A percentile compares a stretch with the other conserved stretches of the same genome.
These are phyloP conservation scores for Coelastrella sp. DNA, from an alignment of 139 green algal species.

Conservation along the genomic window DNA sequence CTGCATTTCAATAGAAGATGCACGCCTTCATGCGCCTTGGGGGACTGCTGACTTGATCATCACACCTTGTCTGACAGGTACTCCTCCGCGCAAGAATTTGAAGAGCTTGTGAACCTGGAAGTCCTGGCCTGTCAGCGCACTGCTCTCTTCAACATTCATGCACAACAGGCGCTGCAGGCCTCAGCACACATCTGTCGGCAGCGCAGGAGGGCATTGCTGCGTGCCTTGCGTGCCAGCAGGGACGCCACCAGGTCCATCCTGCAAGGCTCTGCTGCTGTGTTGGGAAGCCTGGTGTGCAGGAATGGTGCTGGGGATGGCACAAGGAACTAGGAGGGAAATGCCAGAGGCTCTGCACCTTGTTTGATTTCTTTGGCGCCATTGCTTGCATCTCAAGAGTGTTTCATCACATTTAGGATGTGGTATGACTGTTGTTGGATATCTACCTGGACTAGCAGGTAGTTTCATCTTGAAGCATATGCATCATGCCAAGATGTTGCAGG, in stretches of 20 bases:
- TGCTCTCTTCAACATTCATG: neutral
- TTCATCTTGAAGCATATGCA: too few relatives aligned
- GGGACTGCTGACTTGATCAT: neutral
- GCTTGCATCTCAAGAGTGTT: too few relatives aligned
- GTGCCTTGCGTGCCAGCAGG: neutral
- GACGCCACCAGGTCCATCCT: neutral
- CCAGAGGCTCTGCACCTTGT: too few relatives aligned
- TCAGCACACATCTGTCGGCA: neutral
- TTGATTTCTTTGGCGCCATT: too few relatives aligned
- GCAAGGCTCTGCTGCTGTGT: neutral
- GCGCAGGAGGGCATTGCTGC: constrained; percentile 12
- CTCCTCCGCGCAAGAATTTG: neutral
- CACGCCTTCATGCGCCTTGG: neutral
- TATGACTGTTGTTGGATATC: too few relatives aligned
- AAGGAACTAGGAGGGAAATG: too few relatives aligned
- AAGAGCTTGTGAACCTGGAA: neutral
- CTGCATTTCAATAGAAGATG: neutral
- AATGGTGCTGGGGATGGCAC: neutral
- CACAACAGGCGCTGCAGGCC: constrained; percentile 20
- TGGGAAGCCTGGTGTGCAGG: neutral
- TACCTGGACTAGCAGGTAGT: too few relatives aligned
- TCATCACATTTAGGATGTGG: too few relatives aligned
- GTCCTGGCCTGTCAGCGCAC: constrained; percentile 1
- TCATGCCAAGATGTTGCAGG: too few relatives aligned
- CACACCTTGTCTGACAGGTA: neutral